Base-by-base conservation (phyloP, 2,329 filamentous ascomycete species). In the Epichloe glyceriae region DNA sequence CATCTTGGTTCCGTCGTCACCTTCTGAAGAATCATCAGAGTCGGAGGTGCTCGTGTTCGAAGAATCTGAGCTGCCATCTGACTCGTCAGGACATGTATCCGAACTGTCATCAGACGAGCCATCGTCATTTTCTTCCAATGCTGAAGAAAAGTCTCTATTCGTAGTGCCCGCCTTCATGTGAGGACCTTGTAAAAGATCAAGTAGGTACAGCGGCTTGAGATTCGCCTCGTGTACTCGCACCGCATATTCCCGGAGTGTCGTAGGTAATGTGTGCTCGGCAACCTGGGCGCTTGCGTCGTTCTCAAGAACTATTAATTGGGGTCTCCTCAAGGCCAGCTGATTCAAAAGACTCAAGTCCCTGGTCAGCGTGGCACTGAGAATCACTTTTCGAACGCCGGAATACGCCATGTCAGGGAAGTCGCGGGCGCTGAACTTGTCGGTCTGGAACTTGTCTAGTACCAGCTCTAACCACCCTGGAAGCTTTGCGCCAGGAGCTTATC, bases 291-390 rank as follows among this genome's bases (percentile, higher is more conserved):
- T 60, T 79, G 63, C 60, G 1, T 66, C 62, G 33, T 78, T 79
- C 54, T 90, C 85, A 14, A 95, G 75, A 1, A 88, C 77, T 0
- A 96, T 76, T 45, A 96, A 70, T 53, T 78, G 85, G 3, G 93
- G 91, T 49, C 86, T 75, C 30, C 75, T 73, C 33, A 97, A 72
- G 53, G 78, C 84, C 38, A 97, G 67, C 0, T 81, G 83, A 50
- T 79, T 84, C 19, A 97, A 71, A 53, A 93, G 83, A 37, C 85
- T 86, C 46, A 95, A 71, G 61, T 97, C 89, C 52, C 82, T 78
- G 2, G 90, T 95, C 80, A 97, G 88, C 0, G 91, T 96, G 5
- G 91, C 93, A 64, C 88, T 95, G 3, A 96, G 75, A 49, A 97
- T 78, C 17, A 96, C 75, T 67, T 96, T 97, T 47, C 83, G 80